Evolutionary conservation across 177 flowering plant genomes (phyloP), one percentile per base, ranked within the genome.

Genomic region (Vitis hybrid): DNA sequence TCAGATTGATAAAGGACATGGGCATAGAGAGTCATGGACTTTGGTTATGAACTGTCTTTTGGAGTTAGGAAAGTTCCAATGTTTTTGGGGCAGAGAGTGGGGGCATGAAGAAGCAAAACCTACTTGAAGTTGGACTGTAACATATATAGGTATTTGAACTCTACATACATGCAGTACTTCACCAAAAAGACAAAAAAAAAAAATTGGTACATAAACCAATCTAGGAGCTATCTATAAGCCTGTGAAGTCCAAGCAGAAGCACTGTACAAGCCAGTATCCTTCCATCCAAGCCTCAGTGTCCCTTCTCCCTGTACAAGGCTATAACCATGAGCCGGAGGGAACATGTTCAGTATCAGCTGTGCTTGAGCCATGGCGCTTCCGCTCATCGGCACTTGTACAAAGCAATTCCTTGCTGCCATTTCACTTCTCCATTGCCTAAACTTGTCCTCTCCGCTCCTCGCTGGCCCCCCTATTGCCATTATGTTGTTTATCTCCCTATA

Each of bases 161-260:
- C 45, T 39, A 39, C 7, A 39, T 39, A 39, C 7, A 39, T 39
- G 45, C 45, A 39, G 45, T 39, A 39, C 0, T 0, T 39, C 7
- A 39, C 45, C 8, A 39, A 39, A 39, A 39, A 39, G 45, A 20
- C 18, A 61, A 11, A 16, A 16, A 50, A 48, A 1, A 19, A 2
- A 15, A 14, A 20, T 0, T 4, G 45, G 45, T 4, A 39, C 7
- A 3, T 22, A 29, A 60, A 3, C 22, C 63, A 26, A 9, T 22
- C 16, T 6, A 59, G 10, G 7, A 15, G 20, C 78, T 76, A 71
- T 54, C 70, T 67, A 68, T 67, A 72, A 72, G 68, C 65, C 31
- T 57, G 73, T 5, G 81, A 82, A 55, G 91, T 87, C 93, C 96
- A 88, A 65, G 93, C 77, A 70, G 96, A 88, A 34, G 90, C 91